Percentiles rank a stretch among this genome's conserved stretches.
These are phyloP conservation scores for Talaromyces amestolkiae DNA, from an alignment of 2,329 filamentous ascomycete species.

Conservation along the genomic window DNA sequence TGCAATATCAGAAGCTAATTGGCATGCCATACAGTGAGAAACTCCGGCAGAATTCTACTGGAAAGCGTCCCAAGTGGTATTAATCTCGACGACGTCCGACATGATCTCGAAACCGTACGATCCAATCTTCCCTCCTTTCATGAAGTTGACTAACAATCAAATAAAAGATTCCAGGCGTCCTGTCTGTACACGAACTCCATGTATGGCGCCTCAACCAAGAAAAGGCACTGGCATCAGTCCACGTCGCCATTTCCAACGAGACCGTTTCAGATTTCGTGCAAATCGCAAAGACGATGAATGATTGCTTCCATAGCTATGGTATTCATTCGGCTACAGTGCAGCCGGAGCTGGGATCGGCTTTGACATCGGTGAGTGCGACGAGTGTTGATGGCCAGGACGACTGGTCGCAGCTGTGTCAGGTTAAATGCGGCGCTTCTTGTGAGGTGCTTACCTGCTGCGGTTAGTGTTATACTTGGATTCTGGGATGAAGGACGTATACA, in stretches of 20 bases:
- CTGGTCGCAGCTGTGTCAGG: constrained; percentile 3
- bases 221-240: constrained; percentile 67
- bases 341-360: constrained; percentile 53
- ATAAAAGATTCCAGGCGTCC: constrained; percentile 52
- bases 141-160: background rate
- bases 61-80: constrained; percentile 64
- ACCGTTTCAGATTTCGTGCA: constrained; percentile 57
- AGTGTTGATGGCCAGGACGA: background rate
- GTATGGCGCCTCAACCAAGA: constrained; percentile 71
- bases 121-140: constrained; percentile 10
- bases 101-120: constrained; percentile 64
- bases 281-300: constrained; percentile 60
- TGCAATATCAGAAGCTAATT: background rate
- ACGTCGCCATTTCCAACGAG: constrained; percentile 59
- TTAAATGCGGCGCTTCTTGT: constrained; percentile 12
- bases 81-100: constrained; percentile 60
- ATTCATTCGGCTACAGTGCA: constrained; percentile 71
- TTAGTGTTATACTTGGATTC: background rate
- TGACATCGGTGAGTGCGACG: background rate
- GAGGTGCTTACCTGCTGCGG: constrained; percentile 12
- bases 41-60: constrained; percentile 61
- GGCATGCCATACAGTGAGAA: constrained; percentile 25
- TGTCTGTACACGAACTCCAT: constrained; percentile 70
- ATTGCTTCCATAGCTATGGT: constrained; percentile 71
- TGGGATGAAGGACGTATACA: background rate